Base-by-base conservation (phyloP, 2,329 filamentous ascomycete genomes). In the Colletotrichum sp. region DNA sequence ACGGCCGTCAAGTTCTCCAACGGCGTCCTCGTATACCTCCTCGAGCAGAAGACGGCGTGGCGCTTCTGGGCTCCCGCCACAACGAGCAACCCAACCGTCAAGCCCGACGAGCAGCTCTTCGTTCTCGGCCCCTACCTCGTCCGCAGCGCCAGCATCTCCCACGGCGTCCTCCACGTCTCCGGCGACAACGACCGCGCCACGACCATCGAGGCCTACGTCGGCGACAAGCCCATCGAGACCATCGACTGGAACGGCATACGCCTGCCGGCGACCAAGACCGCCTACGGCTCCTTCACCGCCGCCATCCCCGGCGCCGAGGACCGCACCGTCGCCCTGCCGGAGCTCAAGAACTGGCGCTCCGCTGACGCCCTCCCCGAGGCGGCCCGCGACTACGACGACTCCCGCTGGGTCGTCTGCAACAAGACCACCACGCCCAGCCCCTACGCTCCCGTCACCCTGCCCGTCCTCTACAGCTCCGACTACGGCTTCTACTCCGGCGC, bases 401-500 rank as follows among this genome's bases (percentile, higher is more conserved):
- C 89, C 6, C 83, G 84, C 12, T 97, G 95, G 95, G 88, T 88
- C 0, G 79, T 81, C 0, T 94, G 94, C 2, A 85, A 93, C 76
- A 86, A 91, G 8, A 86, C 85, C 2, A 87, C 87, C 5, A 92
- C 92, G 2, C 90, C 90, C 80, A 95, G 95, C 82, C 91, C 90
- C 0, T 85, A 88, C 26, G 80, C 84, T 18, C 84, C 88, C 2
- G 84, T 93, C 3, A 88, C 86, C 1, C 96, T 94, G 0, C 92
- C 93, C 0, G 92, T 90, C 0, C 89, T 96, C 0, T 95, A 94
- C 80, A 89, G 88, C 1, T 90, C 90, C n/a, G 94, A 96, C 82
- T 96, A 96, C 80, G 94, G 94, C 28, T 96, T 92, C 83, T 88
- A 94, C 82, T 89, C 92, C 0, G 94, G 94, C 7, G 90, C 90